phyloP scores from a whole-genome alignment of 2,329 filamentous ascomycete genomes.

The Didymella pomorum region DNA sequence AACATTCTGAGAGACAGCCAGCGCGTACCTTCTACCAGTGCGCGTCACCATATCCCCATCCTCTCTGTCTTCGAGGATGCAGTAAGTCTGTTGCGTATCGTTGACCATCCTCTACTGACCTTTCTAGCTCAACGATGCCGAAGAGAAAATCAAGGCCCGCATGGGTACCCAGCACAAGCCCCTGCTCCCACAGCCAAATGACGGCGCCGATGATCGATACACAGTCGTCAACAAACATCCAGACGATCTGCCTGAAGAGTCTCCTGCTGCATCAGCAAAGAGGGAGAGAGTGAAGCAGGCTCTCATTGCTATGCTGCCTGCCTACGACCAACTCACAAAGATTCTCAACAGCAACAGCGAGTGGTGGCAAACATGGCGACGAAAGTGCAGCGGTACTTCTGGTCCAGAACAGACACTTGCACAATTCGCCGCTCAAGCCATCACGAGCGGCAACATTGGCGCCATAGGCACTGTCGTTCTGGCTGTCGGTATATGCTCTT shows the following conservation, averaged over 20 bases:
- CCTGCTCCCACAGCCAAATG: conserved; percentile 23
- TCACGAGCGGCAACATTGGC: conserved; percentile 53
- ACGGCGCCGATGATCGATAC: conserved; percentile 32
- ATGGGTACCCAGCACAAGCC: conserved; percentile 32
- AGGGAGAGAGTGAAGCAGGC: conserved; percentile 48
- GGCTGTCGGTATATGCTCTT: conserved; percentile 50
- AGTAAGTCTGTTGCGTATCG: conserved; percentile 32
- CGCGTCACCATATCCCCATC: conserved; percentile 49
- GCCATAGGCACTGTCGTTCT: conserved; percentile 50
- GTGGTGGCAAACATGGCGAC: conserved; percentile 55
- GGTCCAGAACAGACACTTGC: conserved; percentile 48
- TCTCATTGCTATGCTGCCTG: conserved; percentile 46
- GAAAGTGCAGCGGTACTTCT: conserved; percentile 54
- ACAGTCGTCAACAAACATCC: conserved; percentile 44
- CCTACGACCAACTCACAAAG: conserved; percentile 44
- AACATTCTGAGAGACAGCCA: conserved; percentile 34
- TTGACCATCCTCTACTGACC: conserved; percentile 24
- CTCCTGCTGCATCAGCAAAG: conserved; percentile 38
- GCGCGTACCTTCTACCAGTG: conserved; percentile 31
- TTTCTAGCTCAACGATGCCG: conserved; percentile 46
- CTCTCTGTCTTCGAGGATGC: conserved; percentile 52
- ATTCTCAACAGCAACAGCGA: conserved; percentile 48
- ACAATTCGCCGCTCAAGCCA: conserved; percentile 56
- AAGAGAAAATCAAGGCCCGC: conserved; percentile 42
- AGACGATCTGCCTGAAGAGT: conserved; percentile 37